A percentile compares a stretch with the other conserved stretches of the same genome.
phyloP scores from a whole-genome alignment of 2,329 filamentous ascomycete species.

The Tolypocladium nubicola region DNA sequence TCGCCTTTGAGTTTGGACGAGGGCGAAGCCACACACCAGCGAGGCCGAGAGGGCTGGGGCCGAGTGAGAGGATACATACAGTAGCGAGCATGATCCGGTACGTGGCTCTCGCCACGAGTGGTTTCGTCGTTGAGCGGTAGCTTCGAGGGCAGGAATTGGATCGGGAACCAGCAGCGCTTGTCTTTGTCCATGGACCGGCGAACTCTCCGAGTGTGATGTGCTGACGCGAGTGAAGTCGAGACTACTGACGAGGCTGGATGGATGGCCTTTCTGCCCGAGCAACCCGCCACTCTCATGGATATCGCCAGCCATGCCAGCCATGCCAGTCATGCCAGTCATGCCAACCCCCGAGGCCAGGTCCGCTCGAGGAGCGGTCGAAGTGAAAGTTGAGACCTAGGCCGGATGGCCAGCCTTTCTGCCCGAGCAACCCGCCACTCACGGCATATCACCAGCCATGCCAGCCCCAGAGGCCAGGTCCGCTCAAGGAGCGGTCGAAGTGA shows the following conservation, averaged over 20 bases:
- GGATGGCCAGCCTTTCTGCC: background rate
- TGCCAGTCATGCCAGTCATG: no score
- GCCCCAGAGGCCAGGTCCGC: background rate
- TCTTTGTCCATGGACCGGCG: background rate
- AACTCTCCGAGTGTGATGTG: background rate
- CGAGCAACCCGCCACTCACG: background rate
- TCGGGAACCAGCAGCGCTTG: conserved; percentile 13
- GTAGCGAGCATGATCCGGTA: conserved; percentile 24
- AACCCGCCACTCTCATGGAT: background rate
- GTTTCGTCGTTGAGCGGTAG: conserved; percentile 17
- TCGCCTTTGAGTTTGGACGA: conserved; percentile 1
- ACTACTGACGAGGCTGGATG: background rate
- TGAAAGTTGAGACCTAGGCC: background rate
- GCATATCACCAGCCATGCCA: background rate
- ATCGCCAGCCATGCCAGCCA: background rate
- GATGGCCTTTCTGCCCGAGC: background rate
- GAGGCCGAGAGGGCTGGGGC: conserved; percentile 3
- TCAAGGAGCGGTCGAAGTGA: no score
- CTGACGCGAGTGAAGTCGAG: background rate
- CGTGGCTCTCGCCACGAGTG: conserved; percentile 15
- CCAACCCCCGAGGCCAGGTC: background rate
- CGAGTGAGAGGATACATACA: conserved; percentile 15
- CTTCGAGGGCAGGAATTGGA: conserved; percentile 14
- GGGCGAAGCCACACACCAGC: background rate
- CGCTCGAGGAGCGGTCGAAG: background rate